A percentile compares a stretch with the other conserved stretches of the same genome.
phyloP scores from a whole-genome alignment of 306 rosid species.

The Glycine tomentella region DNA sequence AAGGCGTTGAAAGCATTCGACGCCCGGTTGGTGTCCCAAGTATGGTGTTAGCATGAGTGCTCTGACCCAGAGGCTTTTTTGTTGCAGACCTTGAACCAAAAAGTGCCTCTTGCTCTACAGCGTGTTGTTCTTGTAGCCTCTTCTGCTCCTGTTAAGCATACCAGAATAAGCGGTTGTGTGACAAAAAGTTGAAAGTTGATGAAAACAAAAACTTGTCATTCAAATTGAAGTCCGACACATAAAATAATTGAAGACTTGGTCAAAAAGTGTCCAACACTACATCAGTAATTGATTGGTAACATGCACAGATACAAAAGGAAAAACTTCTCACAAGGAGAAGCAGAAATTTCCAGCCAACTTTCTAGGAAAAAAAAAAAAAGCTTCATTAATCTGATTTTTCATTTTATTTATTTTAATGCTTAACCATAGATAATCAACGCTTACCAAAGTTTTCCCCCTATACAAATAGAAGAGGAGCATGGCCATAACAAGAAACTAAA shows the following conservation, averaged over 20 bases:
- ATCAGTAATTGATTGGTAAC: not conserved
- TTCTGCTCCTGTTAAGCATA: constrained; percentile 70
- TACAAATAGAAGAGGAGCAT: not conserved
- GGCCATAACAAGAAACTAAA: not conserved
- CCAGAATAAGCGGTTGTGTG: constrained; percentile 1
- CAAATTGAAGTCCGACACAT: constrained; percentile 3
- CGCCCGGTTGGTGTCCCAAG: constrained; percentile 76
- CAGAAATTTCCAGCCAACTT: constrained; percentile 10
- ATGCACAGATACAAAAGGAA: not conserved
- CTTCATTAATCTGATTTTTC: not conserved
- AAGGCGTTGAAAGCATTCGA: constrained; percentile 54
- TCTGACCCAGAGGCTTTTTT: constrained; percentile 82
- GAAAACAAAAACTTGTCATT: constrained; percentile 22
- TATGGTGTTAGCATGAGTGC: constrained; percentile 57
- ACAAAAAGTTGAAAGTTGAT: not conserved
- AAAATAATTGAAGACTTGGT: not conserved
- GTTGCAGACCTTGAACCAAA: constrained; percentile 79
- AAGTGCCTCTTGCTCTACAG: constrained; percentile 73
- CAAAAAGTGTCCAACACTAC: not conserved
- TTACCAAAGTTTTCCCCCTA: not conserved
- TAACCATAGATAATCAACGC: not conserved
- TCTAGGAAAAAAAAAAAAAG: constrained; percentile 23
- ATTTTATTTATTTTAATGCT: constrained; percentile 7
- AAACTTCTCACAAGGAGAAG: constrained; percentile 16
- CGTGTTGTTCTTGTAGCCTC: constrained; percentile 73